phyloP scores from a whole-genome alignment of 2,329 filamentous ascomycete genomes.

The Xylariaceae sp. region DNA sequence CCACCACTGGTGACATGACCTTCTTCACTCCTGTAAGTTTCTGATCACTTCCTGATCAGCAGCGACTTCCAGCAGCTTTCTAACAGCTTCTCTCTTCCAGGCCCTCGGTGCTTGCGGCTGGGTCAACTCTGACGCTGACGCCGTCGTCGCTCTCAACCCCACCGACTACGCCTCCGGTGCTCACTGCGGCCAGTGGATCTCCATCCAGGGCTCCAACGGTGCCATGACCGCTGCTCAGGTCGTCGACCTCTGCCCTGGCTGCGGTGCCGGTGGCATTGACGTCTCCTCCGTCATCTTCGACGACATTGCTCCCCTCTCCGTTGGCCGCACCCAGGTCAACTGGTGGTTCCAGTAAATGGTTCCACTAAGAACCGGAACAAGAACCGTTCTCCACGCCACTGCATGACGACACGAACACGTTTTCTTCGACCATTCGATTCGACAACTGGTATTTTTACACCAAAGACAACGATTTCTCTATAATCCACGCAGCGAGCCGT shows the following conservation, averaged over 20 bases:
- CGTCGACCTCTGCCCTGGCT: conserved; percentile 18
- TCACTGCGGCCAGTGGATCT: conserved; percentile 18
- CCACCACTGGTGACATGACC: conserved; percentile 13
- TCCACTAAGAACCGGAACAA: not conserved
- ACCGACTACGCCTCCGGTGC: conserved; percentile 18
- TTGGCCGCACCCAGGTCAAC: conserved; percentile 12
- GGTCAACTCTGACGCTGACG: conserved; percentile 6
- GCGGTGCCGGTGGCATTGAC: conserved; percentile 12
- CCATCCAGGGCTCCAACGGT: conserved; percentile 14
- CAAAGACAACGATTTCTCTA: no score
- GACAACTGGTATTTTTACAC: not conserved
- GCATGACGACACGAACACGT: not conserved
- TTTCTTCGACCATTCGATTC: not conserved
- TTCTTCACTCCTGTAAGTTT: conserved; percentile 15
- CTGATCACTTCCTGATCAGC: not conserved
- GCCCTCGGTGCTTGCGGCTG: conserved; percentile 17
- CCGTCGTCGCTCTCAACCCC: conserved; percentile 17
- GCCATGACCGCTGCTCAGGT: conserved; percentile 13
- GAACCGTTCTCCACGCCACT: not conserved
- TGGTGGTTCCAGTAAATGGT: conserved; percentile 21
- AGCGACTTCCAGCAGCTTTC: not conserved
- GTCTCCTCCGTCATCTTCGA: conserved; percentile 19
- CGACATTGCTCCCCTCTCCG: conserved; percentile 12
- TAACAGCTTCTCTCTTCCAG: conserved; percentile 6
- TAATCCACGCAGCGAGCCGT: not conserved